Conservation (phyloP, 129 eudicot genomes). For the Helianthus annuus region DNA sequence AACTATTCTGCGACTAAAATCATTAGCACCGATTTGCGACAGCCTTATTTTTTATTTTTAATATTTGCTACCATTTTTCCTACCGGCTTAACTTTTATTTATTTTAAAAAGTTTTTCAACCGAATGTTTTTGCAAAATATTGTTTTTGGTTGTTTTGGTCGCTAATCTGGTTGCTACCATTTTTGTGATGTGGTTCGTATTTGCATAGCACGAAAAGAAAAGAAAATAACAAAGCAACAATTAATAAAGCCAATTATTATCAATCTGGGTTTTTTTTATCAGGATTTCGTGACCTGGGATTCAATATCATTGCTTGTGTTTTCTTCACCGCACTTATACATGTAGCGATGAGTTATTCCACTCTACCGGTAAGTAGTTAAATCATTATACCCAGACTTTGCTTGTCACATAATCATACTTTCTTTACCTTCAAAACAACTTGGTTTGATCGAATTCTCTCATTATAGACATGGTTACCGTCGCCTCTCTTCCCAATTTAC, state of each 20-base stretch:
- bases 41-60: too few species aligned
- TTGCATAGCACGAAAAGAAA: not conserved
- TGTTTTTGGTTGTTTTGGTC: too few species aligned
- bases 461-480: constrained; percentile 61
- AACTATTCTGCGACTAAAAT: not conserved
- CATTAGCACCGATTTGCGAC: not conserved
- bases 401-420: not conserved
- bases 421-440: not conserved
- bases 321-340: constrained; percentile 37
- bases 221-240: not conserved
- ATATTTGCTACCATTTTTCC: too few species aligned
- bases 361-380: constrained; percentile 46
- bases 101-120: too few species aligned
- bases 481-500: constrained; percentile 58
- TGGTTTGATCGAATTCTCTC: not conserved
- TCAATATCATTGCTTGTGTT: constrained; percentile 43
- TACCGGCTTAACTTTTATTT: too few species aligned
- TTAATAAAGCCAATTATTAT: not conserved
- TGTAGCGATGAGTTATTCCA: constrained; percentile 50
- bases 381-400: not conserved
- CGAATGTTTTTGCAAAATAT: too few species aligned
- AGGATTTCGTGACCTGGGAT: constrained; percentile 61
- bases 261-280: not conserved
- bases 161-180: too few species aligned
- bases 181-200: not conserved